Evolutionary conservation across 257 asterid species (phyloP).

Genomic region (Solanum medicagineum): DNA sequence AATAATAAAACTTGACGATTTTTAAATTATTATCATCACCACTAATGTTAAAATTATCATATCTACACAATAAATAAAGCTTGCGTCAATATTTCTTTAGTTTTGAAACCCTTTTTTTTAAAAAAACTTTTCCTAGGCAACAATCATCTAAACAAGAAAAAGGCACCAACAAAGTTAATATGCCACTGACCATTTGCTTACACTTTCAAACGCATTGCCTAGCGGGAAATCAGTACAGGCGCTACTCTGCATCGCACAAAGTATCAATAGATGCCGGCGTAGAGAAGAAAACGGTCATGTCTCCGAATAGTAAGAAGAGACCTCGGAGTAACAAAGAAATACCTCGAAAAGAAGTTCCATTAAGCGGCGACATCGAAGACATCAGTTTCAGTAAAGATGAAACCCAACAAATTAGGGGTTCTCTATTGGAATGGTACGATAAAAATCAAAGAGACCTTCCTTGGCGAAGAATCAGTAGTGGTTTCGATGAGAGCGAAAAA

Average conservation of each 20-base stretch:
- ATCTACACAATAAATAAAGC: too few species aligned
- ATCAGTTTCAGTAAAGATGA: constrained; percentile 38
- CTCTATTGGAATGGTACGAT: constrained; percentile 72
- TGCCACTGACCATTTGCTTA: neutral
- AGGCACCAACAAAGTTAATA: neutral
- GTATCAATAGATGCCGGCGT: constrained; percentile 6
- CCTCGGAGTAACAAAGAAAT: constrained; percentile 8
- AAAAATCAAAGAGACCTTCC: constrained; percentile 73
- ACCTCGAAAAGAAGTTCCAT: neutral
- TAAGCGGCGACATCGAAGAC: constrained; percentile 59
- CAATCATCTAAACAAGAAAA: too few species aligned
- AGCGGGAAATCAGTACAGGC: constrained; percentile 35
- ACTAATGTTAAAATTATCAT: too few species aligned
- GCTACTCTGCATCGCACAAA: constrained; percentile 15
- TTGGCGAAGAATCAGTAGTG: constrained; percentile 65
- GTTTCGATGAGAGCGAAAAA: constrained; percentile 25
- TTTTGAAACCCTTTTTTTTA: too few species aligned
- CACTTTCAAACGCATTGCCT: constrained; percentile 20
- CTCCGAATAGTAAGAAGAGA: constrained; percentile 11
- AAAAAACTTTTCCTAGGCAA: too few species aligned
- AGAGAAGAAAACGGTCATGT: neutral
- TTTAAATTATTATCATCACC: too few species aligned
- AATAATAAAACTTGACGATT: too few species aligned
- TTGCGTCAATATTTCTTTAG: too few species aligned
- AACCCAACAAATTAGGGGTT: constrained; percentile 52